phyloP scores from a whole-genome alignment of 2,329 filamentous ascomycete species.

The Pyrenophora graminea region DNA sequence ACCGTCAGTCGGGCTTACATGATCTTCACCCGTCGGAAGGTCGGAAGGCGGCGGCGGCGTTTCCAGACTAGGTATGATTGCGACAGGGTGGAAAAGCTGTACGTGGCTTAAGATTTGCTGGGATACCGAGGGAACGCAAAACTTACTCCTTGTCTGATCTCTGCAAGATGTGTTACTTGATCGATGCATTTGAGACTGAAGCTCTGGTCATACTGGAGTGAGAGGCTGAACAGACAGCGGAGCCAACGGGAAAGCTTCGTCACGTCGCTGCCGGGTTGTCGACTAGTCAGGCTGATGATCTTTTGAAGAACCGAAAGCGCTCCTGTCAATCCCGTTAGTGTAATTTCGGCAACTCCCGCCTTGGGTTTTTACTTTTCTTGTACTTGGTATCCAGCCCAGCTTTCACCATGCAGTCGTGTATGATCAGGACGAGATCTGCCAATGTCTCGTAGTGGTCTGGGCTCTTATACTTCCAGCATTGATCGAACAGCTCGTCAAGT shows the following conservation, averaged over 20 bases:
- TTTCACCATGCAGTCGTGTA: constrained; percentile 45
- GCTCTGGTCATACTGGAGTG: constrained; percentile 61
- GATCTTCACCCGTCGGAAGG: constrained; percentile 7
- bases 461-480: constrained; percentile 43
- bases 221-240: constrained; percentile 73
- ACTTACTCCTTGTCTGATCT: constrained; percentile 35
- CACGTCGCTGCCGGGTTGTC: constrained; percentile 60
- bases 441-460: constrained; percentile 51
- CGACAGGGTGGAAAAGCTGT: background rate
- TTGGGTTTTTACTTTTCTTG: constrained; percentile 31
- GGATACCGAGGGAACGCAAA: background rate
- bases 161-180: constrained; percentile 57
- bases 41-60: constrained; percentile 23
- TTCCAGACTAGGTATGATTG: constrained; percentile 2
- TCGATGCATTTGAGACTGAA: constrained; percentile 65
- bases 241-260: constrained; percentile 74
- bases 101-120: constrained; percentile 6
- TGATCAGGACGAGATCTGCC: constrained; percentile 53
- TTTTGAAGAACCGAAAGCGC: constrained; percentile 57
- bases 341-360: constrained; percentile 25
- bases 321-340: constrained; percentile 25
- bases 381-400: constrained; percentile 34
- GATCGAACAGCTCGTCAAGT: constrained; percentile 63
- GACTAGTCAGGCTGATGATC: constrained; percentile 71
- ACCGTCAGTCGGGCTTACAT: constrained; percentile 26